Evolutionary conservation across 371 early-diverging fungal species (phyloP), one percentile per base, ranked within the genome.

Genomic region (Vairimorpha ceranae): DNA sequence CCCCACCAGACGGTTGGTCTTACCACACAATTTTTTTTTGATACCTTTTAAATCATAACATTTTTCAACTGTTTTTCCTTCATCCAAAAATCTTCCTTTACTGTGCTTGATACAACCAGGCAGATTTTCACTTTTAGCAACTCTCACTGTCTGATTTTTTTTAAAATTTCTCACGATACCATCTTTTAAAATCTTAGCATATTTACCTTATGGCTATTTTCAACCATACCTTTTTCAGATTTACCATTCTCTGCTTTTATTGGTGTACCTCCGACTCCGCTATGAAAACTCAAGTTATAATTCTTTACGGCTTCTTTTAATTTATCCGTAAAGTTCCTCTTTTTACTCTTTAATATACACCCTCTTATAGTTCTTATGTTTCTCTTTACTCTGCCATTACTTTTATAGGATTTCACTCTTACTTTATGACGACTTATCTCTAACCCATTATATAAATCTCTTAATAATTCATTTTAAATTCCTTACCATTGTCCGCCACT

Each of bases 401-500:
- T 27, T 8, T 23, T 7, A 64, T 64, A 45, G 2, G 1, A 12
- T 17, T 64, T 45, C 6, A 64, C 23, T 8, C 4, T 35, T 35
- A 64, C 46, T 8, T 64, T 43, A 6, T 45, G 4, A 23, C 43
- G 64, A 23, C 14, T 29, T 35, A 64, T 64, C 27, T 41, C 45
- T 12, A 27, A 10, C 1, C 30, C 19, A 48, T n/a, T 54, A 54
- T 27, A 54, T 3, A 2, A 25, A 6, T 17, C 10, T 29, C 14
- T 8, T n/a, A 64, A 35, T 38, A n/a, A 14, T 43, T 36, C 23
- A 35, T 17, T 27, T 10, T 21, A 43, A 64, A 64, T 43, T 64
- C 45, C 25, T 64, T 64, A 2, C 12, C 64, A 23, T 64, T 64
- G 27, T 64, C 64, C 1, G 45, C 43, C 8, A 64, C 21, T 27